Conservation (phyloP, 306 rosid species). For the Crotalaria pallida region DNA sequence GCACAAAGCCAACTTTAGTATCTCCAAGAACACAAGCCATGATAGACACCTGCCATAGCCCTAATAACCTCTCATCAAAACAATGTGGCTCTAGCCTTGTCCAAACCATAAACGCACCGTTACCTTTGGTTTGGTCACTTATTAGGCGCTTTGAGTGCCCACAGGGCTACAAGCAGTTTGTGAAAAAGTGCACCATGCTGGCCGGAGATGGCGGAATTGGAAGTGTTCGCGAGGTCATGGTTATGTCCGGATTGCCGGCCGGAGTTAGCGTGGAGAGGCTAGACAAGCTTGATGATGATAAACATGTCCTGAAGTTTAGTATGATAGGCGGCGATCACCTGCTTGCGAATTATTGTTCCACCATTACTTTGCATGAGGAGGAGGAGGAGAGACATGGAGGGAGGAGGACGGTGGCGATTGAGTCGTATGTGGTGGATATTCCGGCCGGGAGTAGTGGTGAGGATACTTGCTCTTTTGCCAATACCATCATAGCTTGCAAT, state of each 20-base stretch:
- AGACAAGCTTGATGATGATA: slow-evolving; percentile 47
- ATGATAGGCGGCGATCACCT: slow-evolving; percentile 66
- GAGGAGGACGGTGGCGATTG: slow-evolving; percentile 40
- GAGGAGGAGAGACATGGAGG: slow-evolving; percentile 22
- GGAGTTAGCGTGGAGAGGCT: slow-evolving; percentile 47
- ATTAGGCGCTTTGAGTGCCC: slow-evolving; percentile 56
- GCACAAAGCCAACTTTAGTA: neutral
- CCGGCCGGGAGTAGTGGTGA: slow-evolving; percentile 46
- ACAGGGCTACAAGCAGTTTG: slow-evolving; percentile 48
- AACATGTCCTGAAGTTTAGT: slow-evolving; percentile 41
- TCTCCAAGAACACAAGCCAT: slow-evolving; percentile 18
- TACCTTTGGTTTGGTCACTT: slow-evolving; percentile 52
- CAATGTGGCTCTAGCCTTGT: slow-evolving; percentile 55
- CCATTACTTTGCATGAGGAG: slow-evolving; percentile 42
- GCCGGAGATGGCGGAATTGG: slow-evolving; percentile 47
- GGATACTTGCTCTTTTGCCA: slow-evolving; percentile 51
- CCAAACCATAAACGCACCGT: slow-evolving; percentile 50
- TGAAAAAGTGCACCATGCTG: slow-evolving; percentile 41
- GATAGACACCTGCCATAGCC: slow-evolving; percentile 31
- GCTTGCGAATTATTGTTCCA: slow-evolving; percentile 53
- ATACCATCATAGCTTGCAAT: slow-evolving; percentile 55
- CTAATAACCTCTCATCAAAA: slow-evolving; percentile 9
- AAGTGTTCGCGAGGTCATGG: slow-evolving; percentile 41
- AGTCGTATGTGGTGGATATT: slow-evolving; percentile 68
- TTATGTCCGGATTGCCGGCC: slow-evolving; percentile 55